These are phyloP conservation scores for Discostella pseudostelligera DNA, from an alignment of 108 stramenopile species.

Conservation along the genomic window DNA sequence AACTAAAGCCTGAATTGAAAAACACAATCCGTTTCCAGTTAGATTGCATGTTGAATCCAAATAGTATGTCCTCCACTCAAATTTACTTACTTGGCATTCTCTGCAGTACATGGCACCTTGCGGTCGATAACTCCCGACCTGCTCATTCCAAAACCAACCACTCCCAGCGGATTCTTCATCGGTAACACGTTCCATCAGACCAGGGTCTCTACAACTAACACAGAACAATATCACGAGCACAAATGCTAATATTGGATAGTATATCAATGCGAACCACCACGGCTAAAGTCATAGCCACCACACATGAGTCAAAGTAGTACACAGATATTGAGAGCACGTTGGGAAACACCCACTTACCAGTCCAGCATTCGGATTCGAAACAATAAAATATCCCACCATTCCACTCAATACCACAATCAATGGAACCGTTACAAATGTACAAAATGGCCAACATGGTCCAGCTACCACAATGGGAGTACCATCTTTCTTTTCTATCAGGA, in stretches of 20 bases:
- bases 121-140: conserved; percentile 87
- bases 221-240: conserved; percentile 71
- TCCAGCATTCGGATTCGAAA: conserved; percentile 59
- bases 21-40: background rate
- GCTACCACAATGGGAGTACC: conserved; percentile 83
- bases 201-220: conserved; percentile 86
- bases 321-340: background rate
- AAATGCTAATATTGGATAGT: conserved; percentile 64
- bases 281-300: conserved; percentile 46
- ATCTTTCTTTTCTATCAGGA: conserved; percentile 65
- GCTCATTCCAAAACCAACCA: conserved; percentile 92
- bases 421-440: conserved; percentile 79
- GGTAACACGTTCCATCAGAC: conserved; percentile 76
- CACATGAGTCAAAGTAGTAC: conserved; percentile 9
- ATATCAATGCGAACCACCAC: conserved; percentile 72
- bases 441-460: conserved; percentile 93
- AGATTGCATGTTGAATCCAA: background rate
- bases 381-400: conserved; percentile 67
- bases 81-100: conserved; percentile 64
- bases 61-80: background rate
- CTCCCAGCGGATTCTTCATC: conserved; percentile 85
- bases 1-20: conserved; percentile 49
- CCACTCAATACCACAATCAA: conserved; percentile 66
- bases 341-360: conserved; percentile 55
- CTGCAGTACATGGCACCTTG: conserved; percentile 86